These are phyloP conservation scores for Plantago major DNA, from an alignment of 257 asterid species.

Conservation along the genomic window DNA sequence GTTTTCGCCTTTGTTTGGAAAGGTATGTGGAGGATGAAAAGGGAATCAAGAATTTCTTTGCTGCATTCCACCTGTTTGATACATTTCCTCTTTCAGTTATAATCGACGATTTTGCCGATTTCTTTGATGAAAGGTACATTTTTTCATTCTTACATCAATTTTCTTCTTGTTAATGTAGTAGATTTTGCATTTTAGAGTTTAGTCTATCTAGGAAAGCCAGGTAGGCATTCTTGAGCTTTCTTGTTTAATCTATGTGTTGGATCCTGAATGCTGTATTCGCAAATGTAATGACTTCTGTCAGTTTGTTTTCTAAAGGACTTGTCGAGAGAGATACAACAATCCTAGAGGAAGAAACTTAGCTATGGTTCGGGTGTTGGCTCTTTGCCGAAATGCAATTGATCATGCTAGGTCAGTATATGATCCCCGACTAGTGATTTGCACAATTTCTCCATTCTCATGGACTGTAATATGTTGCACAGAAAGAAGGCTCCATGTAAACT, in stretches of 20 bases:
- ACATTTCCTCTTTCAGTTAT: slow-evolving; percentile 52
- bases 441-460: slow-evolving; percentile 8
- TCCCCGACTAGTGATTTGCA: not conserved
- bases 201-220: too few relatives aligned
- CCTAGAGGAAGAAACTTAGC: slow-evolving; percentile 89
- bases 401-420: slow-evolving; percentile 58
- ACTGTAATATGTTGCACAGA: slow-evolving; percentile 28
- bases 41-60: slow-evolving; percentile 75
- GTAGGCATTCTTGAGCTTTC: too few relatives aligned
- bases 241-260: too few relatives aligned
- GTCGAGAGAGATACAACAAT: slow-evolving; percentile 63
- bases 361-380: slow-evolving; percentile 67
- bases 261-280: too few relatives aligned
- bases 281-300: too few relatives aligned
- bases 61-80: slow-evolving; percentile 80
- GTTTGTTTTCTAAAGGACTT: slow-evolving; percentile 36
- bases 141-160: not conserved
- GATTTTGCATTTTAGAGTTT: too few relatives aligned
- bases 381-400: slow-evolving; percentile 58
- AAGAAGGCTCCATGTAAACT: slow-evolving; percentile 48
- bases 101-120: slow-evolving; percentile 76
- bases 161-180: too few relatives aligned
- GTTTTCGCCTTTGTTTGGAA: not conserved
- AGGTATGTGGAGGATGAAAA: slow-evolving; percentile 85
- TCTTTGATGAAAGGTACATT: slow-evolving; percentile 60